phyloP scores from a whole-genome alignment of 148 eudicot genomes.

The Gaultheria prostrata region DNA sequence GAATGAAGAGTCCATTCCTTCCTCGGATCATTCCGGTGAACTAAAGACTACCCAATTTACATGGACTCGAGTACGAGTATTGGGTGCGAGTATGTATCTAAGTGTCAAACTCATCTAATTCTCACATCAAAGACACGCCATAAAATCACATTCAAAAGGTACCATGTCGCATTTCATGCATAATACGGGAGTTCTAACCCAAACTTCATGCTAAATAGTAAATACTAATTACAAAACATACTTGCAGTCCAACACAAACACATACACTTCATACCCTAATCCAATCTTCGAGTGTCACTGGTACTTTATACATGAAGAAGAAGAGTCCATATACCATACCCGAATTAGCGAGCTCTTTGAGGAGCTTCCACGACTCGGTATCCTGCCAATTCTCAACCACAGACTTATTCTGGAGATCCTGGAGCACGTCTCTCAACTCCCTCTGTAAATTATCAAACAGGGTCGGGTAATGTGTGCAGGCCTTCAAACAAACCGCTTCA shows the following conservation, averaged over 20 bases:
- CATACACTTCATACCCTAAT: background rate
- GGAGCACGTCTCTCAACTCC: constrained; percentile 74
- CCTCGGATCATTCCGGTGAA: background rate
- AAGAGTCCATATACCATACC: constrained; percentile 27
- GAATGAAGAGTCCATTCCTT: background rate
- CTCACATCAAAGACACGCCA: background rate
- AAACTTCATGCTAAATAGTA: background rate
- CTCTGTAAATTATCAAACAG: constrained; percentile 81
- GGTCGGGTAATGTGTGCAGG: constrained; percentile 84
- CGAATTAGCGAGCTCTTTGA: constrained; percentile 67
- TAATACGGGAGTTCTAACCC: background rate
- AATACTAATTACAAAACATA: background rate
- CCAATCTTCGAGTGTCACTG: background rate
- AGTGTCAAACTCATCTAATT: background rate
- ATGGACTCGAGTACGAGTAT: background rate
- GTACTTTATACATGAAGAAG: background rate
- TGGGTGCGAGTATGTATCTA: background rate
- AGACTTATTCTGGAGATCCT: constrained; percentile 42
- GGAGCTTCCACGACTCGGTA: constrained; percentile 72
- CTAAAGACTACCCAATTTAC: background rate
- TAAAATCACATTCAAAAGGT: background rate
- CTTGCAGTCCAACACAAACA: background rate
- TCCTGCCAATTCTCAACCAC: constrained; percentile 48
- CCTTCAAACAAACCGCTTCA: constrained; percentile 73
- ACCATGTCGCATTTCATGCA: background rate